Evolutionary conservation across 192 early-diverging fungal genomes (phyloP), one percentile per base, ranked within the genome.

Genomic region (Backusella sp.): DNA sequence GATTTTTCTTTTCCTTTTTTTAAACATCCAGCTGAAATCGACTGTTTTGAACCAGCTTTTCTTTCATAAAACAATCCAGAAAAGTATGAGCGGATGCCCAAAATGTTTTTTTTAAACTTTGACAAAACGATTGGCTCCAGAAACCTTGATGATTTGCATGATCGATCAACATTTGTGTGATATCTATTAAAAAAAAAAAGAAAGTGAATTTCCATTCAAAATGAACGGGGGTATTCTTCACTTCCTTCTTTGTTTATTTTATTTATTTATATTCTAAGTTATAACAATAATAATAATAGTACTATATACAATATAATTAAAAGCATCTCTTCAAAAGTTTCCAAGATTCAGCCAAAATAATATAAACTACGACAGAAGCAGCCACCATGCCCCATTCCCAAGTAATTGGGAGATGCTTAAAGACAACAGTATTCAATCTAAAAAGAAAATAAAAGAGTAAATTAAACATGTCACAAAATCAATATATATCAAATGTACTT

Each of bases 371-470:
- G 72, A 85, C 72, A 9, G 91, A 86, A 30, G 84, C 80, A 35
- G 84, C 76, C 23, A 92, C 86, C 70, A 92, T 82, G 30, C 88
- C 90, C 93, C 93, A 94, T 84, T 93, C 92, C 88, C 88, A 93
- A 70, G 85, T 79, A 53, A 93, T 87, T n/a, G 83, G 82, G 53
- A 80, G 80, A 79, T 91, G 86, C 80, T 90, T 87, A 71, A 92
- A 91, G 39, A 91, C 88, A 44, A 70, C 70, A 44, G 85, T 86
- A 77, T 91, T 91, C 32, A 90, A 32, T 23, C 70, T 72, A 72
- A 8, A 21, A 17, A 14, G 7, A 53, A 53, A 53, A 53, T 1
- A 46, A 26, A 26, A 32, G 28, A 67, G 35, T 68, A n/a, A 35
- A 32, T 68, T 68, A 62, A 62, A 62, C 26, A 6, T 12, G 23